Percentiles rank a stretch among this genome's conserved stretches.
These are phyloP conservation scores for Gnetum montanum DNA, from an alignment of 75 land plant species.

Conservation along the genomic window DNA sequence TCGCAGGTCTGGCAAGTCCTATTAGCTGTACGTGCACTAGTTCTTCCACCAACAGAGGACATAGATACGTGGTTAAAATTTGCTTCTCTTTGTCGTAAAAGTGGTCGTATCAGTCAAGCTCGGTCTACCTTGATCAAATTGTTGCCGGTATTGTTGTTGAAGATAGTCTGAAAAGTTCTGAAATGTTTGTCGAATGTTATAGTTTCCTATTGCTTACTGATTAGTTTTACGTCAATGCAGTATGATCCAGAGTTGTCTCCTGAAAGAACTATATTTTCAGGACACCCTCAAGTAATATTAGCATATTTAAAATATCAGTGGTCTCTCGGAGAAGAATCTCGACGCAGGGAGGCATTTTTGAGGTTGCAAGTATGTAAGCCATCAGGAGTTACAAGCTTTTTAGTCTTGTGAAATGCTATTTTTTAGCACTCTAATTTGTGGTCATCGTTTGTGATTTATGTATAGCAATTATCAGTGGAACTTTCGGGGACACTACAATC, in stretches of 20 bases:
- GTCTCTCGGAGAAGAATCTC: slow-evolving; percentile 81
- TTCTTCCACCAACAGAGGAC: slow-evolving; percentile 93
- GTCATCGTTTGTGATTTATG: no score
- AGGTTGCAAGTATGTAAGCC: slow-evolving; percentile 60
- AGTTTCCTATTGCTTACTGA: no score
- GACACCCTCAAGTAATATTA: slow-evolving; percentile 81
- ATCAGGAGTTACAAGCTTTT: neutral
- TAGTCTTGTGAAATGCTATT: neutral
- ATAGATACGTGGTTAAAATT: slow-evolving; percentile 94
- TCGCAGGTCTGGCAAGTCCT: slow-evolving; percentile 93
- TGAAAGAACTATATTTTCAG: slow-evolving; percentile 25
- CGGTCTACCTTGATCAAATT: slow-evolving; percentile 80
- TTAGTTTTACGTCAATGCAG: slow-evolving; percentile 14
- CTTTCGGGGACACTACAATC: slow-evolving; percentile 10
- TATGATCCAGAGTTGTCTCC: slow-evolving; percentile 72
- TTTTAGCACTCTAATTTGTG: no score
- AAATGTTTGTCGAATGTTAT: no score
- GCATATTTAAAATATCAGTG: slow-evolving; percentile 91
- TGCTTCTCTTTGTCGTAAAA: slow-evolving; percentile 90
- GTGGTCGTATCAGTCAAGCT: slow-evolving; percentile 82
- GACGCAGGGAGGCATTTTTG: slow-evolving; percentile 62
- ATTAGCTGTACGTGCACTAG: slow-evolving; percentile 85
- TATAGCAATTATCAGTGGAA: slow-evolving; percentile 49
- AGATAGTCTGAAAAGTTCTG: neutral
- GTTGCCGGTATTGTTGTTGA: slow-evolving; percentile 47